A percentile compares a stretch with the other conserved stretches of the same genome.
Conservation (phyloP, 768 basidiomycete species). For the Tephrocybe sp. region DNA sequence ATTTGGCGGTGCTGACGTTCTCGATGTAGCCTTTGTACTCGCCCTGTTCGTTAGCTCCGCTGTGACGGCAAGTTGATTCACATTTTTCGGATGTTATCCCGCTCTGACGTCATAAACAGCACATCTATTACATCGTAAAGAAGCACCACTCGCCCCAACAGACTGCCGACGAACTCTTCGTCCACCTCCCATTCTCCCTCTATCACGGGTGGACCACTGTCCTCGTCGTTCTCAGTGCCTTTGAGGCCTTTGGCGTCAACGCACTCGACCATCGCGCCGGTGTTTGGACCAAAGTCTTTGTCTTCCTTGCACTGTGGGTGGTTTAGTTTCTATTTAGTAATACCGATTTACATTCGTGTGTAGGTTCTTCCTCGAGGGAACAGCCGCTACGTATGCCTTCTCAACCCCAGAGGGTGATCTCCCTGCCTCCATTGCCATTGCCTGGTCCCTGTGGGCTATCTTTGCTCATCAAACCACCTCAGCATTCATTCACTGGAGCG, state of each 20-base stretch:
- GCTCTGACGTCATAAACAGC: conserved; percentile 44
- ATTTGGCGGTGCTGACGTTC: conserved; percentile 12
- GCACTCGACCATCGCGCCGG: conserved; percentile 63
- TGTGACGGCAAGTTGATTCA: conserved; percentile 38
- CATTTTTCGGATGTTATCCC: conserved; percentile 24
- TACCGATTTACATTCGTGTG: no score
- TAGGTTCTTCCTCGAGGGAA: conserved; percentile 90
- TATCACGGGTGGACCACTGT: conserved; percentile 94
- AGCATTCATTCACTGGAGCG: conserved; percentile 87
- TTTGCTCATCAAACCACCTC: conserved; percentile 68
- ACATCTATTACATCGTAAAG: conserved; percentile 95
- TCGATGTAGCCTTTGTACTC: conserved; percentile 87
- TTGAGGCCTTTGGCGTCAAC: conserved; percentile 87
- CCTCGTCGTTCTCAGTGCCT: conserved; percentile 75
- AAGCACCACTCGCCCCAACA: conserved; percentile 70
- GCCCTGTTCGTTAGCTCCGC: conserved; percentile 82
- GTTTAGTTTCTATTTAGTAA: not conserved
- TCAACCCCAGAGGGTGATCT: conserved; percentile 87
- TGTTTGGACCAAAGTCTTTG: conserved; percentile 92
- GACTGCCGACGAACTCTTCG: conserved; percentile 76
- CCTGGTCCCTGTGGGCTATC: conserved; percentile 93
- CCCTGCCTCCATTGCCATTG: conserved; percentile 87
- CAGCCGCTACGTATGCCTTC: conserved; percentile 93
- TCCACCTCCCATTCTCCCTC: conserved; percentile 95
- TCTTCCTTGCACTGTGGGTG: conserved; percentile 82